Evolutionary conservation across 176 grass and related monocot genomes (phyloP), one percentile per base, ranked within the genome.

Genomic region (Triticum timopheevii): DNA sequence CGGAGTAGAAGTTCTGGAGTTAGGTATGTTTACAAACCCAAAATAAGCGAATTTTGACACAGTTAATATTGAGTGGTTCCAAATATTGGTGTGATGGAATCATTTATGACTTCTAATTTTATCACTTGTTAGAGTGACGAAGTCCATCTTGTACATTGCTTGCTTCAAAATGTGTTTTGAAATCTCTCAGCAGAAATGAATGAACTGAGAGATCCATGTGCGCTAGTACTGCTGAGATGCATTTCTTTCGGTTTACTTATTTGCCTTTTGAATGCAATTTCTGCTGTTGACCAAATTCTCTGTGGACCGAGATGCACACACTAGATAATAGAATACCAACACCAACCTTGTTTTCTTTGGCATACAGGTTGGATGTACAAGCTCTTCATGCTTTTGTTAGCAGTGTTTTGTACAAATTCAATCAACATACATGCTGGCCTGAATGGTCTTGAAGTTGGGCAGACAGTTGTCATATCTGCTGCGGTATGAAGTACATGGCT

Each of bases 341-440:
- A 76, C 61, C 83, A 39, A 76, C 23, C 80, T 86, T 7, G 0
- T 64, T 86, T 87, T 87, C 8, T 75, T 84, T 56, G 28, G 35
- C 54, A 50, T 71, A 65, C 82, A 99, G 97, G 97, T 85, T 81
- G 77, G 76, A 85, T 99, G 86, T 99, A 99, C 93, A 94, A 93
- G 89, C 10, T 94, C 83, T 96, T 96, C 91, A 99, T 99, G 97
- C 82, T 90, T n/a, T 77, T 99, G 86, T 59, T 99, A 89, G 97
- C 92, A 64, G 92, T 99, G 22, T 99, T 99, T 61, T 99, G 97
- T 78, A 96, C 97, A 88, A 99, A 99, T 84, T 96, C 97, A 42
- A 99, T 99, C 82, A 99, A 99, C 63, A 99, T 99, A 85, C 97
- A 99, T 71, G 97, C 97, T 65, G 97, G 97, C 44, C 69, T 99